Base-by-base conservation (phyloP, 1,284 basidiomycete genomes). In the Moniliella sp. region DNA sequence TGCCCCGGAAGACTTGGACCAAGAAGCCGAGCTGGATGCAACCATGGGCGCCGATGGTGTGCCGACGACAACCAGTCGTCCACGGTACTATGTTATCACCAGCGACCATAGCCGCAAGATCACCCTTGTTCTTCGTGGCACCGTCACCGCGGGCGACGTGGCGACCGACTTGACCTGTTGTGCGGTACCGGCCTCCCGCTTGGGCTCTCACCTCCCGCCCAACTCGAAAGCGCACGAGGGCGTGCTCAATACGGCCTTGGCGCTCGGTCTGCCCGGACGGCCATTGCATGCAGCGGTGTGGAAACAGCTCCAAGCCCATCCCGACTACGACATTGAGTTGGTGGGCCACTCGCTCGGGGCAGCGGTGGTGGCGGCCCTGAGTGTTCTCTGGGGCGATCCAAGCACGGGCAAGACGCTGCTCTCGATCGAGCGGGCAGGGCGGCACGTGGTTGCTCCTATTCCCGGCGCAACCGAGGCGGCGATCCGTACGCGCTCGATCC, bases 331-430 rank as follows among this genome's bases (percentile, higher is more conserved):
- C 13, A 50, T 67, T 25, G 56, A 65, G 7, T 35, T 67, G 11
- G 50, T 57, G 0, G 83, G 83, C 1, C 83, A 88, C 57, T 81
- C 78, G 52, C 67, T 88, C 2, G 82, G 83, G 5, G 81, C 81
- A 4, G 82, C 79, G 0, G 77, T 84, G 0, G 76, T 76, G 7
- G 68, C 72, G 1, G 63, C 81, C 8, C 63, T 81, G n/a, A 76
- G 73, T 21, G 61, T 82, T 58, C 76, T 78, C 69, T 82, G 79
- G 79, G 33, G 33, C 21, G 7, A 19, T 8, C 28, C 33, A 8
- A 10, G 14, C 13, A 31, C 9, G 5, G 32, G 33, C 2, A 5
- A n/a, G 10, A 35, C 33, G 19, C 25, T 23, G 19, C n/a, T n/a
- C n/a, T n/a, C n/a, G n/a, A n/a, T n/a, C n/a, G n/a, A n/a, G n/a